Evolutionary conservation across 495 filamentous ascomycete species (phyloP).

Genomic region (Daldinia loculata): DNA sequence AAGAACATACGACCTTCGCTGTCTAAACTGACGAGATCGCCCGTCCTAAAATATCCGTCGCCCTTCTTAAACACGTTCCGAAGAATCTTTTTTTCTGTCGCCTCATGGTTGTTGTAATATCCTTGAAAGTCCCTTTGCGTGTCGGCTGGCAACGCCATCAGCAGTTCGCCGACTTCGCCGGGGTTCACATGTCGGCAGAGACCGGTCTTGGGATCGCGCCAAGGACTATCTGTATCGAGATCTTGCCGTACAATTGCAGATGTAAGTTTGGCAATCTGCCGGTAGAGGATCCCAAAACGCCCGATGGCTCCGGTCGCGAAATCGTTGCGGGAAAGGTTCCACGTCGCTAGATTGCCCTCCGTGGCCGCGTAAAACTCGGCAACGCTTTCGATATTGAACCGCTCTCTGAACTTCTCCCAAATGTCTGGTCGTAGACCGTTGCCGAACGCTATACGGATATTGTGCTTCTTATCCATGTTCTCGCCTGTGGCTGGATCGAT

Average conservation of each 20-base stretch:
- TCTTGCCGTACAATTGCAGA: constrained; percentile 77
- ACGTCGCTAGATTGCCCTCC: constrained; percentile 76
- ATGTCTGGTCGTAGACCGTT: constrained; percentile 94
- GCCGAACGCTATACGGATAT: constrained; percentile 82
- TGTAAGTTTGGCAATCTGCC: constrained; percentile 58
- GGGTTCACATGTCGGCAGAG: constrained; percentile 68
- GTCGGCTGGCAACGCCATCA: constrained; percentile 77
- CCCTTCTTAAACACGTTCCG: constrained; percentile 80
- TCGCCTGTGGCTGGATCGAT: constrained; percentile 71
- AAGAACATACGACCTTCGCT: constrained; percentile 81
- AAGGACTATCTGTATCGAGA: constrained; percentile 72
- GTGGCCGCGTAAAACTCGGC: constrained; percentile 93
- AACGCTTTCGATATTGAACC: constrained; percentile 82
- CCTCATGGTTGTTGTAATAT: constrained; percentile 80
- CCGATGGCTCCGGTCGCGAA: constrained; percentile 85
- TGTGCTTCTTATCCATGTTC: constrained; percentile 79
- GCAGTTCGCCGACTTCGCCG: constrained; percentile 80
- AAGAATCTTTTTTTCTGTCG: constrained; percentile 81
- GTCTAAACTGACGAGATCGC: constrained; percentile 81
- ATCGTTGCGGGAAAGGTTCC: constrained; percentile 79
- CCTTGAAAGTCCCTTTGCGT: constrained; percentile 78
- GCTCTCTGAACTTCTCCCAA: constrained; percentile 86
- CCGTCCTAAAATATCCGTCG: constrained; percentile 87
- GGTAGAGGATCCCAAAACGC: constrained; percentile 70
- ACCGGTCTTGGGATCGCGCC: constrained; percentile 75